These are phyloP conservation scores for Aspergillus cejpii DNA, from an alignment of 2,329 filamentous ascomycete genomes.

Conservation along the genomic window DNA sequence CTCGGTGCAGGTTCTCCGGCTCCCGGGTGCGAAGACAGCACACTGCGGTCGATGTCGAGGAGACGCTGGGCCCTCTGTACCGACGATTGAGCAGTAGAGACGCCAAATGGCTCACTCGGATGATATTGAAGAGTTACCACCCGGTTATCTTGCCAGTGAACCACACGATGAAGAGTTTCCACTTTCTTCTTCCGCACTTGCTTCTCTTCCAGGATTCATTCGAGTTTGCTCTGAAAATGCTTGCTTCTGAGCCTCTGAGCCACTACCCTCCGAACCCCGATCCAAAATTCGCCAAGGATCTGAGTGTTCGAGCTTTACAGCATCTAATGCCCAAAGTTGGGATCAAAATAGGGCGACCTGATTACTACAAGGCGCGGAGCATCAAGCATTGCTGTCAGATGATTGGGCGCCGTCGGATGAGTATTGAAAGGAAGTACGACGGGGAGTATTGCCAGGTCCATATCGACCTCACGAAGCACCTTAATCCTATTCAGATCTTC, in stretches of 20 bases:
- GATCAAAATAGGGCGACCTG: slow-evolving; percentile 58
- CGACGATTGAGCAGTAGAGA: slow-evolving; percentile 57
- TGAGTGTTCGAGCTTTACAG: slow-evolving; percentile 33
- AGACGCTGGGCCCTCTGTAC: slow-evolving; percentile 53
- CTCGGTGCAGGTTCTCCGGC: slow-evolving; percentile 64
- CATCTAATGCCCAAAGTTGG: slow-evolving; percentile 52
- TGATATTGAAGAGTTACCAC: slow-evolving; percentile 70
- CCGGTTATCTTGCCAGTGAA: slow-evolving; percentile 57
- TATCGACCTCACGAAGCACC: slow-evolving; percentile 55
- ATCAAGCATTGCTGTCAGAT: slow-evolving; percentile 69
- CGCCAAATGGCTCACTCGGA: slow-evolving; percentile 78
- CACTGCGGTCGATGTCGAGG: slow-evolving; percentile 38
- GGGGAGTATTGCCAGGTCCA: slow-evolving; percentile 90
- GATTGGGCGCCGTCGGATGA: slow-evolving; percentile 55
- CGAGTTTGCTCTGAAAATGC: slow-evolving; percentile 50
- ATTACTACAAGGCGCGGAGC: slow-evolving; percentile 60
- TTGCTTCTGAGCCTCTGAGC: slow-evolving; percentile 39
- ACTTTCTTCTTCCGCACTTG: slow-evolving; percentile 63
- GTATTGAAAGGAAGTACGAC: slow-evolving; percentile 75
- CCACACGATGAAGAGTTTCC: slow-evolving; percentile 54
- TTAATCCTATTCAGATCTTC: slow-evolving; percentile 66
- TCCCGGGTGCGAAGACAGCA: slow-evolving; percentile 48
- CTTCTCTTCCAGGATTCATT: slow-evolving; percentile 66
- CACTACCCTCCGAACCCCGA: slow-evolving; percentile 35
- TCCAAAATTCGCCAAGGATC: slow-evolving; percentile 23